These are phyloP conservation scores for Sonneratia alba DNA, from an alignment of 345 rosid species.

Conservation along the genomic window DNA sequence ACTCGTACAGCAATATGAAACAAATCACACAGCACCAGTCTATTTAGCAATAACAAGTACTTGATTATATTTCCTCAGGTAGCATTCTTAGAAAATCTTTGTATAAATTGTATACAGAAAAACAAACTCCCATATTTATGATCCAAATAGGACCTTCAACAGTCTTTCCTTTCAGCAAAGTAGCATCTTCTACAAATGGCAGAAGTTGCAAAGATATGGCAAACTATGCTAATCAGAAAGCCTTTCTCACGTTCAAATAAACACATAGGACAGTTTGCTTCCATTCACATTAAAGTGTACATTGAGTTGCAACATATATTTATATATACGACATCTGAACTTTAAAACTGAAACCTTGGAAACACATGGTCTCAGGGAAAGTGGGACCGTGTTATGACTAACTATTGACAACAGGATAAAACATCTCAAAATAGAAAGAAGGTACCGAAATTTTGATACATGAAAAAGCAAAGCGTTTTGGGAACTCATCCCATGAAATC, in stretches of 20 bases:
- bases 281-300: neutral
- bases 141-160: neutral
- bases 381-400: neutral
- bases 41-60: neutral
- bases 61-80: neutral
- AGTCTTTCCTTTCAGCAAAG: neutral
- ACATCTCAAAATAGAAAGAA: neutral
- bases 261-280: neutral
- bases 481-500: constrained; percentile 6
- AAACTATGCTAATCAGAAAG: neutral
- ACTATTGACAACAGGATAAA: neutral
- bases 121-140: neutral
- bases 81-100: neutral
- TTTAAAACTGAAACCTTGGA: neutral
- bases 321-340: neutral
- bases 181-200: neutral
- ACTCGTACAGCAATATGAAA: neutral
- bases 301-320: neutral
- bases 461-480: neutral
- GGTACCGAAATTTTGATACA: neutral
- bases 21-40: neutral
- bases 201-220: neutral
- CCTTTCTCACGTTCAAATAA: neutral
- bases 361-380: neutral
- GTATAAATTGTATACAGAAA: neutral